A percentile compares a stretch with the other conserved stretches of the same genome.
phyloP scores from a whole-genome alignment of 352 stramenopile species.

The Phytopythium boreale region DNA sequence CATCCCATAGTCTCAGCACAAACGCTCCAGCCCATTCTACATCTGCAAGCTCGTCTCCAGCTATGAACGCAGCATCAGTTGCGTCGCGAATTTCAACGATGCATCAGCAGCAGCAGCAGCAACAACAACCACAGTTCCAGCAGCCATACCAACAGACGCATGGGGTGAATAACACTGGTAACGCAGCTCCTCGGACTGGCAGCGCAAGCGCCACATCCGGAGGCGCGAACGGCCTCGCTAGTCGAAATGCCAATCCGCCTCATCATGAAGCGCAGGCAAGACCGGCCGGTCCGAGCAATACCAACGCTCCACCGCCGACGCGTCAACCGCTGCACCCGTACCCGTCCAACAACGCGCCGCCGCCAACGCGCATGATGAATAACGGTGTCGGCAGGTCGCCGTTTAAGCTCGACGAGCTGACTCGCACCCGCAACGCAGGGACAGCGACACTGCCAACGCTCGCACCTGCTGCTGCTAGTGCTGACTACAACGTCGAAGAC shows the following conservation, averaged over 20 bases:
- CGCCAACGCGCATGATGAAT: slow-evolving; percentile 41
- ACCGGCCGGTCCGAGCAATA: neutral
- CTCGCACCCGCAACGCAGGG: neutral
- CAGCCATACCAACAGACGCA: slow-evolving; percentile 9
- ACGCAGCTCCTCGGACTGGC: neutral
- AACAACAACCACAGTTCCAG: slow-evolving; percentile 10
- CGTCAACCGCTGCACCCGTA: slow-evolving; percentile 15
- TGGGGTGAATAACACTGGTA: neutral
- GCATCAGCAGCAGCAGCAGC: slow-evolving; percentile 20
- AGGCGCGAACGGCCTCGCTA: neutral
- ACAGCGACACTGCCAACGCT: neutral
- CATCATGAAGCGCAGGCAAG: neutral
- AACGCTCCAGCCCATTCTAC: neutral
- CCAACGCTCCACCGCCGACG: neutral
- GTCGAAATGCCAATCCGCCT: neutral
- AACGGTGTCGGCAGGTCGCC: slow-evolving; percentile 15
- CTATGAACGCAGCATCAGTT: slow-evolving; percentile 5
- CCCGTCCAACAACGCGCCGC: slow-evolving; percentile 32
- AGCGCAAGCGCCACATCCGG: slow-evolving; percentile 6
- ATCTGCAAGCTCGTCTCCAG: neutral
- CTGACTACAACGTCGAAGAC: slow-evolving; percentile 73
- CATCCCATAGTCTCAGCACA: neutral
- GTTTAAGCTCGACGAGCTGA: slow-evolving; percentile 4
- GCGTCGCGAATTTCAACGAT: slow-evolving; percentile 28
- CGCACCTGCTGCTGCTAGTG: neutral